A percentile compares a stretch with the other conserved stretches of the same genome.
These are phyloP conservation scores for Cerioporus squamosus DNA, from an alignment of 1,284 basidiomycete species.

Conservation along the genomic window DNA sequence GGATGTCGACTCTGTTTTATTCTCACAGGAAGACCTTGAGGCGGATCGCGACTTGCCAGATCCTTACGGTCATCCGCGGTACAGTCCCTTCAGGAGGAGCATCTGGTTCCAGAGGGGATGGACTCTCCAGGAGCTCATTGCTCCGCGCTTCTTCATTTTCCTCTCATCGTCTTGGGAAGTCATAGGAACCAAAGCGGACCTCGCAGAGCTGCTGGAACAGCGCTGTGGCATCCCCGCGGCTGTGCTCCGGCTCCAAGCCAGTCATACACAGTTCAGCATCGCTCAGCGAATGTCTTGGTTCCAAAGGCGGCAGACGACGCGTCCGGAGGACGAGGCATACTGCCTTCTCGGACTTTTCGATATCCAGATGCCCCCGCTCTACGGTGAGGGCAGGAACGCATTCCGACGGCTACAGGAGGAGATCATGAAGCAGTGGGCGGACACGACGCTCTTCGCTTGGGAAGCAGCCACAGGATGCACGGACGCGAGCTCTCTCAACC, in stretches of 20 bases:
- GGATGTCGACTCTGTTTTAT: background rate
- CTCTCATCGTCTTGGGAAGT: background rate
- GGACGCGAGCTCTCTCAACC: background rate
- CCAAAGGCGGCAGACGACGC: background rate
- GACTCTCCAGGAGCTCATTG: background rate
- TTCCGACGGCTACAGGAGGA: background rate
- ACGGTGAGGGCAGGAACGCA: slow-evolving; percentile 2
- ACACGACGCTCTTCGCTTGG: slow-evolving; percentile 12
- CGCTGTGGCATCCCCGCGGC: background rate
- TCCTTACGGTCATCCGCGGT: background rate
- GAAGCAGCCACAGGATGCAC: background rate
- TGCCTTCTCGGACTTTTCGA: slow-evolving; percentile 5
- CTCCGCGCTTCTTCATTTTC: background rate
- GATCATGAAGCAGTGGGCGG: slow-evolving; percentile 4
- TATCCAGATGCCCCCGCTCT: slow-evolving; percentile 6
- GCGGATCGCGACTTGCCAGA: background rate
- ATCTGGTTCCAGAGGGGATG: background rate
- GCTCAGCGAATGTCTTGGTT: slow-evolving; percentile 7
- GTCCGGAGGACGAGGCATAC: background rate
- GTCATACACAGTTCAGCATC: background rate
- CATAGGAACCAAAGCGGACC: background rate
- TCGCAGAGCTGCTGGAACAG: background rate
- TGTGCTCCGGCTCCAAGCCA: background rate
- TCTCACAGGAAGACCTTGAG: too few relatives aligned
- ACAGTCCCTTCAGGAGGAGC: background rate